A percentile compares a stretch with the other conserved stretches of the same genome.
Evolutionary conservation across 129 eudicot genomes (phyloP).

Genomic region (Lonicera japonica): DNA sequence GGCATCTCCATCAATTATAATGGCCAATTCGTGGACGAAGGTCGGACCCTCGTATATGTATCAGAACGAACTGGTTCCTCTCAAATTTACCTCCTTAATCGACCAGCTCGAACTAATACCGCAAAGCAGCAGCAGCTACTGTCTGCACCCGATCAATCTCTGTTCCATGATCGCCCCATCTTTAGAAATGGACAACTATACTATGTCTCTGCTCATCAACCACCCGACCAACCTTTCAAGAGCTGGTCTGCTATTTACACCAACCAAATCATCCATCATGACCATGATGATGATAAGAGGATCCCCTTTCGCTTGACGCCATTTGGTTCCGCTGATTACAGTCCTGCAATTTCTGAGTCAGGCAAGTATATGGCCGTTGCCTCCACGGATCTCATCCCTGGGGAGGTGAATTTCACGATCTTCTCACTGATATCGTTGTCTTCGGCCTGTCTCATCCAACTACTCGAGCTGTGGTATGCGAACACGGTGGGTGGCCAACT

Average conservation of each 20-base stretch:
- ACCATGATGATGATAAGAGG: neutral
- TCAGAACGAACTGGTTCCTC: constrained; percentile 68
- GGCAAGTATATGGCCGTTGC: constrained; percentile 67
- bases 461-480: constrained; percentile 26
- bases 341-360: constrained; percentile 58
- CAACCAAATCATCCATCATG: neutral
- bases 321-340: constrained; percentile 44
- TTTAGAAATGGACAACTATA: constrained; percentile 25
- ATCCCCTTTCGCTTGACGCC: constrained; percentile 54
- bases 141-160: constrained; percentile 29
- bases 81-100: constrained; percentile 21
- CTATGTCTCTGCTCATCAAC: constrained; percentile 63
- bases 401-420: constrained; percentile 68
- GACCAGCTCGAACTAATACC: constrained; percentile 1
- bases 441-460: constrained; percentile 39
- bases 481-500: constrained; percentile 85
- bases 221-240: constrained; percentile 33
- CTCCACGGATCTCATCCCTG: constrained; percentile 50
- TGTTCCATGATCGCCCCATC: constrained; percentile 73
- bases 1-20: constrained; percentile 61
- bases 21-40: constrained; percentile 47
- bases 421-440: constrained; percentile 56
- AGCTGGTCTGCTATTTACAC: constrained; percentile 78
- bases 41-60: constrained; percentile 38
- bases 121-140: constrained; percentile 14